Evolutionary conservation across 2,329 filamentous ascomycete species (phyloP).

Genomic region (Cercospora beticola): DNA sequence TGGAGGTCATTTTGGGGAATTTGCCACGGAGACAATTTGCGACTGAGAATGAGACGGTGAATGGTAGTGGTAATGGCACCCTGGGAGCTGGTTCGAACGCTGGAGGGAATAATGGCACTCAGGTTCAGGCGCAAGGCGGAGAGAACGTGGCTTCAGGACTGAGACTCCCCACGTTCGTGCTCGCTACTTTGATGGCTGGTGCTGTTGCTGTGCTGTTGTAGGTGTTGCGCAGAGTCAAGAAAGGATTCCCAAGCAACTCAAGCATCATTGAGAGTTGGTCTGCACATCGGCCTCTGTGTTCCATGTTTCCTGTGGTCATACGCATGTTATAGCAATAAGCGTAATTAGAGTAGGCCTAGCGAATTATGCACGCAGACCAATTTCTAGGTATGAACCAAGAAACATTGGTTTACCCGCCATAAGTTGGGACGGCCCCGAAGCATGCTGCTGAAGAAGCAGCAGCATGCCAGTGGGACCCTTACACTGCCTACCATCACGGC

Average conservation of each 20-base stretch:
- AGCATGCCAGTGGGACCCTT: no score
- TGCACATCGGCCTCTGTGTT: background rate
- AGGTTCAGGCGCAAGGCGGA: background rate
- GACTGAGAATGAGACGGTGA: conserved; percentile 7
- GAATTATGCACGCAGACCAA: no score
- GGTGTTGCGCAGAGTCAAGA: background rate
- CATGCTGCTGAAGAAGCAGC: no score
- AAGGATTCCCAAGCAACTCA: background rate
- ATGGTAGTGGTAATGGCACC: background rate
- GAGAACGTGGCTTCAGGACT: conserved; percentile 65
- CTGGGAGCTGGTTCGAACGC: background rate
- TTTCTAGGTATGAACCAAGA: no score
- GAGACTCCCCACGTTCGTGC: conserved; percentile 77
- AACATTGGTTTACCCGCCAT: no score
- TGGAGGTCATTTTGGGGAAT: conserved; percentile 50
- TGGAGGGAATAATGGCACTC: background rate
- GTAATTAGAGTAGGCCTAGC: no score
- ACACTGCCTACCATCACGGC: background rate
- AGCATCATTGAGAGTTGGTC: background rate
- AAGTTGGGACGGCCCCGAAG: no score
- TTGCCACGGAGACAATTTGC: conserved; percentile 27
- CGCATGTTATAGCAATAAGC: no score
- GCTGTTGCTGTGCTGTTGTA: background rate
- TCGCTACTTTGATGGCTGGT: background rate
- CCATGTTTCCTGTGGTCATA: background rate